Conservation (phyloP, 345 rosid species). For the Salix exigua region DNA sequence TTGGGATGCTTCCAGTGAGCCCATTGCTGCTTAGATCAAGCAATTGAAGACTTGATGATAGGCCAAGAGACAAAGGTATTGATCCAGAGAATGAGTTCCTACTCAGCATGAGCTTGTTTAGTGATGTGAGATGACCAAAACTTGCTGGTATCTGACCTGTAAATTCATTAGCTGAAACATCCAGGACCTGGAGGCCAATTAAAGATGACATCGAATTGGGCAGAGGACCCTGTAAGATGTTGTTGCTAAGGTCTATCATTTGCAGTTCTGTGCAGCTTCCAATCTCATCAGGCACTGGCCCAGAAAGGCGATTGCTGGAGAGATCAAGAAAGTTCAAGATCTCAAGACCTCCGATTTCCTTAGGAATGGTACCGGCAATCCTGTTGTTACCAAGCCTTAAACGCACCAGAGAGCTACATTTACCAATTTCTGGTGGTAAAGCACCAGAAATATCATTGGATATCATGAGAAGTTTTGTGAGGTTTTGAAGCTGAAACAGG, state of each 20-base stretch:
- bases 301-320: slow-evolving; percentile 64
- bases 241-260: slow-evolving; percentile 80
- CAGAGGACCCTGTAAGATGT: slow-evolving; percentile 60
- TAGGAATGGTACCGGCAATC: slow-evolving; percentile 61
- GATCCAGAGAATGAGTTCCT: slow-evolving; percentile 64
- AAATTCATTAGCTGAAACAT: slow-evolving; percentile 60
- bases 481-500: slow-evolving; percentile 67
- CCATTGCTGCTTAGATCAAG: slow-evolving; percentile 84
- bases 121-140: slow-evolving; percentile 60
- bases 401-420: slow-evolving; percentile 65
- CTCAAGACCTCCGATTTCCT: slow-evolving; percentile 59
- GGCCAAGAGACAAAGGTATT: slow-evolving; percentile 65
- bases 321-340: slow-evolving; percentile 72
- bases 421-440: slow-evolving; percentile 67
- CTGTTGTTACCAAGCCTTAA: slow-evolving; percentile 74
- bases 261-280: slow-evolving; percentile 67
- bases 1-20: slow-evolving; percentile 66
- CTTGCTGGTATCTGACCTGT: slow-evolving; percentile 63
- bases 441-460: slow-evolving; percentile 69
- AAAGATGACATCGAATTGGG: slow-evolving; percentile 58
- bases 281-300: slow-evolving; percentile 65
- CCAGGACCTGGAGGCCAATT: slow-evolving; percentile 69
- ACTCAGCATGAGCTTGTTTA: slow-evolving; percentile 63
- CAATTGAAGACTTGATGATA: slow-evolving; percentile 74
- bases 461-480: slow-evolving; percentile 71